These are phyloP conservation scores for Tephrocybe sp. DNA, from an alignment of 768 basidiomycete species.

Conservation along the genomic window DNA sequence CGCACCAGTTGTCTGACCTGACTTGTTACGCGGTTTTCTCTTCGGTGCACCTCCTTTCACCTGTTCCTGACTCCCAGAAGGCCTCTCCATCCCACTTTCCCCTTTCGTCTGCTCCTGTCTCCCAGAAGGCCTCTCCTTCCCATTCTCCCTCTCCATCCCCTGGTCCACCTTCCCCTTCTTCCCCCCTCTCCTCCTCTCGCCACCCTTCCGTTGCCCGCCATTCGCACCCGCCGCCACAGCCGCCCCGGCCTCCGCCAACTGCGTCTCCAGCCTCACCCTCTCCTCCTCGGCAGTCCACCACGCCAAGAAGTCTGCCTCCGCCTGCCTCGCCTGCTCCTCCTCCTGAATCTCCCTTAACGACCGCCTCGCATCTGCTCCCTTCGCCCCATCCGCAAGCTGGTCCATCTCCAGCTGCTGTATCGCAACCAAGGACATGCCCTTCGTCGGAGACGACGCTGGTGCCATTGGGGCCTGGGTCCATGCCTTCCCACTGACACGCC, in stretches of 20 bases:
- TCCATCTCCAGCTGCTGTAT: conserved; percentile 80
- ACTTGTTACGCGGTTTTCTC: neutral
- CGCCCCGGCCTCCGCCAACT: conserved; percentile 8
- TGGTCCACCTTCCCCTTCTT: conserved; percentile 7
- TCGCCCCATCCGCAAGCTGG: conserved; percentile 31
- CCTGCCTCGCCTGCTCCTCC: conserved; percentile 66
- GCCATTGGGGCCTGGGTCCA: conserved; percentile 41
- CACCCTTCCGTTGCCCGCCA: neutral
- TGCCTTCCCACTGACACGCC: conserved; percentile 41
- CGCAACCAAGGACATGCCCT: conserved; percentile 67
- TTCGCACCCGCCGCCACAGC: neutral
- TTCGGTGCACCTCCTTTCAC: neutral
- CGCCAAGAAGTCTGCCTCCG: conserved; percentile 76
- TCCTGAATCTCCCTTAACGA: conserved; percentile 83
- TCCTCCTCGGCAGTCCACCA: conserved; percentile 92
- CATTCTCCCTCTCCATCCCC: neutral
- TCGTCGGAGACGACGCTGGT: conserved; percentile 28
- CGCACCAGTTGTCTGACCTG: neutral
- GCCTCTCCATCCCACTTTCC: neutral
- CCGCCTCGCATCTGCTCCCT: conserved; percentile 45
- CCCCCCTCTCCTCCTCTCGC: neutral
- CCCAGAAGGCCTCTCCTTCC: neutral
- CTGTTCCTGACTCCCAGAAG: too few relatives aligned
- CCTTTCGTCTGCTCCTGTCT: neutral
- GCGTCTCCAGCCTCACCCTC: conserved; percentile 49